A percentile compares a stretch with the other conserved stretches of the same genome.
Evolutionary conservation across 768 basidiomycete genomes (phyloP).

Genomic region (Boletus edulis): DNA sequence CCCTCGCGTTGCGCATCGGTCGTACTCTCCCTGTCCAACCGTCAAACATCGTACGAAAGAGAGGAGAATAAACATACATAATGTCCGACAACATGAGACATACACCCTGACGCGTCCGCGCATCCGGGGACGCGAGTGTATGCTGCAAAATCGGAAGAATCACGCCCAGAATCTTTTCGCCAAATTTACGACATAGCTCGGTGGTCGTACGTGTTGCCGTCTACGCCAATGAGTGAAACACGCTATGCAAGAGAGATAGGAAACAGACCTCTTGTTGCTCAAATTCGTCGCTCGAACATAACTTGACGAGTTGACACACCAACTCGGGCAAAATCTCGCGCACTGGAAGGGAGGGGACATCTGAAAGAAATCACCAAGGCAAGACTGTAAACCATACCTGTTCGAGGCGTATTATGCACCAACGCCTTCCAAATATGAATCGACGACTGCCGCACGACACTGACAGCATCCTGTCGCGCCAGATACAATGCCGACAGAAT

Average conservation of each 20-base stretch:
- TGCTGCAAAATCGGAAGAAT: conserved; percentile 76
- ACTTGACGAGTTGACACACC: conserved; percentile 68
- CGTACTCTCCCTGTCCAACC: conserved; percentile 66
- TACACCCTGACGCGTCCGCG: conserved; percentile 75
- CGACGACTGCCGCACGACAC: conserved; percentile 84
- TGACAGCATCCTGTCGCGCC: conserved; percentile 90
- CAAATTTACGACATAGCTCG: conserved; percentile 93
- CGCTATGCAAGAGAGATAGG: neutral
- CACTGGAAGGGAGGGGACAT: conserved; percentile 38
- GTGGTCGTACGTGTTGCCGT: conserved; percentile 85
- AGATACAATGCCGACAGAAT: conserved; percentile 90
- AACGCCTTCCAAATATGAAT: conserved; percentile 98
- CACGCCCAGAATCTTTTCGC: conserved; percentile 85
- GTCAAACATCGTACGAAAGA: conserved; percentile 1
- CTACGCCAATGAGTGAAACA: conserved; percentile 25
- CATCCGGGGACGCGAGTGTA: conserved; percentile 58
- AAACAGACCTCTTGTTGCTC: conserved; percentile 84
- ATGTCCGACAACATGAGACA: conserved; percentile 87
- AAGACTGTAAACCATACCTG: conserved; percentile 47
- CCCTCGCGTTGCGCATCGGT: conserved; percentile 82
- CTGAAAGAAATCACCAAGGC: too few species aligned
- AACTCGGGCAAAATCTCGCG: conserved; percentile 90
- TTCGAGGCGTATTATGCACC: conserved; percentile 90
- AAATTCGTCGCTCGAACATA: conserved; percentile 74
- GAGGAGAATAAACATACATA: conserved; percentile 51